Conservation (phyloP, 1,284 basidiomycete genomes). For the Rhodotorula sp. region DNA sequence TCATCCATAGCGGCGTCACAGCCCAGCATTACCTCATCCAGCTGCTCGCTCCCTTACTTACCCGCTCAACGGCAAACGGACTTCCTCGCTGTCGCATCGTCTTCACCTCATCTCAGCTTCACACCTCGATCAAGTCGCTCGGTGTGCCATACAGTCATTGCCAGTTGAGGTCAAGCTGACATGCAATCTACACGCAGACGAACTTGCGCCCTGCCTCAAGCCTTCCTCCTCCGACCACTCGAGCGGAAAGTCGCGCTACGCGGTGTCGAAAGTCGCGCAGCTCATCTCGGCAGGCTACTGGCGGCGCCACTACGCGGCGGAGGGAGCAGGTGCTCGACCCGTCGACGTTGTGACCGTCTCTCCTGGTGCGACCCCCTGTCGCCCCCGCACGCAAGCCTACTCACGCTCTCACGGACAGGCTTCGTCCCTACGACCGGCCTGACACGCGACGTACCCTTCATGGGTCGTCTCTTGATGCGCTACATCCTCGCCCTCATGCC, state of each 20-base stretch:
- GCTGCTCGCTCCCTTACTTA: slow-evolving; percentile 6
- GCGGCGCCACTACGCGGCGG: neutral
- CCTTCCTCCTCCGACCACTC: neutral
- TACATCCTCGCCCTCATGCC: slow-evolving; percentile 17
- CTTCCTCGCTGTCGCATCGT: slow-evolving; percentile 12
- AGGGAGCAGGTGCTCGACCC: too few relatives aligned
- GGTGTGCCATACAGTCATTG: neutral
- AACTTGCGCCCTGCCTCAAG: neutral
- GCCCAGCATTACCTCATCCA: slow-evolving; percentile 18
- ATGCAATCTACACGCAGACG: neutral
- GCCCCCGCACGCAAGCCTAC: too few relatives aligned
- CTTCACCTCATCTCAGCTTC: slow-evolving; percentile 19
- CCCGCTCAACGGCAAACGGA: too few relatives aligned
- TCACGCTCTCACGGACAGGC: neutral
- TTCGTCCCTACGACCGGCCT: slow-evolving; percentile 28
- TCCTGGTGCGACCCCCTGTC: slow-evolving; percentile 11
- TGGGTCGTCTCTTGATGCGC: slow-evolving; percentile 4
- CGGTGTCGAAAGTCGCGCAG: slow-evolving; percentile 15
- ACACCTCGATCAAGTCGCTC: neutral
- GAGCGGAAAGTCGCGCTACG: slow-evolving; percentile 14
- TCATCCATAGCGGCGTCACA: neutral
- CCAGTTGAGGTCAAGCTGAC: neutral
- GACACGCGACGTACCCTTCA: neutral
- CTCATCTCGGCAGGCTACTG: neutral
- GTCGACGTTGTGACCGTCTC: slow-evolving; percentile 25